Base-by-base conservation (phyloP, 306 rosid genomes). In the Quercus parvula region DNA sequence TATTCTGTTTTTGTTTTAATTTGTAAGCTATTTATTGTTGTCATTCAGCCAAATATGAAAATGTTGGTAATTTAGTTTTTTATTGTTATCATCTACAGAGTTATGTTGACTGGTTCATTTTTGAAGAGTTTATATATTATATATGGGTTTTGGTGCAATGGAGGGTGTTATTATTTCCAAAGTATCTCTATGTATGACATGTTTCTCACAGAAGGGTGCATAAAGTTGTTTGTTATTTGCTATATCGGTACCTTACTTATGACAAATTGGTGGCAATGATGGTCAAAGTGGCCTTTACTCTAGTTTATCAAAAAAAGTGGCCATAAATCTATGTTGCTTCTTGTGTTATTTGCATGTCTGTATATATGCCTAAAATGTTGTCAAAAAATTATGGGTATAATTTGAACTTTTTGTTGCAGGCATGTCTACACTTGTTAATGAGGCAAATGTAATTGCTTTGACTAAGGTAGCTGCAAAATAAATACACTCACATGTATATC, bases 381-480 rank as follows among this genome's bases (percentile, higher is more conserved):
- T n/a, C 17, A 49, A 22, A 7, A 7, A 68, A 5, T 61, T 56
- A 61, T 33, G 51, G 64, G 85, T 70, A 79, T 81, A 79, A 70
- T 51, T 54, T 31, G 30, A 24, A 71, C 55, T 68, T 72, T 20
- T 46, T 79, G 75, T 85, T 87, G 82, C 82, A 95, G 99, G 92
- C 79, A 77, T 81, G 58, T 71, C 90, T 69, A 77, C 85, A 61
- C 79, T 80, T 64, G 87, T 81, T 82, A 92, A 95, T 69, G 92
- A 84, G 9, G 90, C 92, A 55, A 89, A 91, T 90, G 85, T 95
- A 5, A 62, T 93, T 84, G 96, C 99, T 83, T 84, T 84, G 83
- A 83, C 94, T 44, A 90, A 91, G 97, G 99, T 95, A 63, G 79
- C 66, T 55, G 56, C 11, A 61, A 24, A 1, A 20, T 25, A 30